These are phyloP conservation scores for Cinchona pubescens DNA, from an alignment of 257 asterid genomes.

Conservation along the genomic window DNA sequence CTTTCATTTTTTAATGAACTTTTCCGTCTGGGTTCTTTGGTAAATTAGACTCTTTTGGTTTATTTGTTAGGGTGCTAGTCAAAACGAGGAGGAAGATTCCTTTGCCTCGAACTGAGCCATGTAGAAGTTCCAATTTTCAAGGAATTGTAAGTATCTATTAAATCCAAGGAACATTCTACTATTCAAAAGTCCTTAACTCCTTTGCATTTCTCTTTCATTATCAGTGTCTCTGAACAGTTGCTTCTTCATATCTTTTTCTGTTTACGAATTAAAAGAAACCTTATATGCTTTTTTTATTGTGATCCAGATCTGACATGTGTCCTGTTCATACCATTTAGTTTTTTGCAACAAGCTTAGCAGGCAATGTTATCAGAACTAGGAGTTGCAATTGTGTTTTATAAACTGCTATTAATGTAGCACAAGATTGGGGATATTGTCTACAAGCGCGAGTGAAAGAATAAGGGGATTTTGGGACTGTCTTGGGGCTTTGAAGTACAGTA, in stretches of 20 bases:
- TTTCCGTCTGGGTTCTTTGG: background rate
- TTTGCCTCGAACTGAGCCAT: conserved; percentile 94
- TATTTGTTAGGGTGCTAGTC: conserved; percentile 72
- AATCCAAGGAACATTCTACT: no score
- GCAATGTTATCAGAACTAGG: background rate
- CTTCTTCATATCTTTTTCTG: no score
- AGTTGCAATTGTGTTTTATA: background rate
- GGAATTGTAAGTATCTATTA: conserved; percentile 69
- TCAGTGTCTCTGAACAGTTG: no score
- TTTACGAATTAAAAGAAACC: no score
- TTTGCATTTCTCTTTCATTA: background rate
- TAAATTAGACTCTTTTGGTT: conserved; percentile 5
- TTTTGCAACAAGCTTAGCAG: background rate
- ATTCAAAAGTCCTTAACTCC: no score
- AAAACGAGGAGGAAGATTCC: conserved; percentile 91
- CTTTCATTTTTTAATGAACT: background rate
- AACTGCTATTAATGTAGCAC: no score
- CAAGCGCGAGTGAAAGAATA: no score
- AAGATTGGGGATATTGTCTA: no score
- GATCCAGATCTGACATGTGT: background rate
- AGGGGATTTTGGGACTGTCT: no score
- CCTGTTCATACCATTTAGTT: background rate
- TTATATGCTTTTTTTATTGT: background rate
- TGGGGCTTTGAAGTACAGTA: no score
- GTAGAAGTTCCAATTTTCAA: conserved; percentile 72